Percentiles rank a stretch among this genome's conserved stretches.
Conservation (phyloP, 306 rosid genomes). For the Glycine latifolia region DNA sequence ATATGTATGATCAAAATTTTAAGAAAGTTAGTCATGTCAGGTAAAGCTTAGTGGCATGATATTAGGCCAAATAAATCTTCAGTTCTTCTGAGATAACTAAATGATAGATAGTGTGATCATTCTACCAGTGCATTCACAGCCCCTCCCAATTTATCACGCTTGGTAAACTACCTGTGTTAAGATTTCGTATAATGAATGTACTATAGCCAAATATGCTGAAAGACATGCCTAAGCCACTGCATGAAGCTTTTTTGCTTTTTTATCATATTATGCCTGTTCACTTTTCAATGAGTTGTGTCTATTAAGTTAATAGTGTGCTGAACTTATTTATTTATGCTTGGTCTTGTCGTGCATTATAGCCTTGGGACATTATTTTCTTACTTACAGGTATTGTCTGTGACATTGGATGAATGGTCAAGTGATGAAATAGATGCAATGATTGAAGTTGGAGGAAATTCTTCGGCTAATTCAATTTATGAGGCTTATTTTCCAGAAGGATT, state of each 20-base stretch:
- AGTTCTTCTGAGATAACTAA: not conserved
- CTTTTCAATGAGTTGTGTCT: conserved; percentile 11
- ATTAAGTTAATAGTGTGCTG: conserved; percentile 20
- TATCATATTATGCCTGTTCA: conserved; percentile 13
- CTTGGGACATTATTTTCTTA: conserved; percentile 35
- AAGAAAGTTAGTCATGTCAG: not conserved
- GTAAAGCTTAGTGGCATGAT: not conserved
- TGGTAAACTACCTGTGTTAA: conserved; percentile 1
- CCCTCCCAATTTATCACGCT: not conserved
- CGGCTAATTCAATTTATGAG: conserved; percentile 92
- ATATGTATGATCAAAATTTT: conserved; percentile 3
- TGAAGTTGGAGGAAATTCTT: conserved; percentile 94
- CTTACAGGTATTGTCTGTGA: conserved; percentile 81
- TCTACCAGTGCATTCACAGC: not conserved
- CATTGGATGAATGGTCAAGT: conserved; percentile 91
- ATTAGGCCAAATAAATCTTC: not conserved
- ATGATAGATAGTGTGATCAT: conserved; percentile 4
- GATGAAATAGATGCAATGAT: conserved; percentile 88
- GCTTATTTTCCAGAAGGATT: conserved; percentile 82
- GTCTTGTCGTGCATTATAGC: not conserved
- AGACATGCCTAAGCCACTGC: not conserved
- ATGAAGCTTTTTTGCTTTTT: not conserved
- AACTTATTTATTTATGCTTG: not conserved
- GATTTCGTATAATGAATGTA: not conserved
- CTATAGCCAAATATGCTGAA: not conserved